A percentile compares a stretch with the other conserved stretches of the same genome.
phyloP scores from a whole-genome alignment of 495 filamentous ascomycete genomes.

The Neurospora sp. region DNA sequence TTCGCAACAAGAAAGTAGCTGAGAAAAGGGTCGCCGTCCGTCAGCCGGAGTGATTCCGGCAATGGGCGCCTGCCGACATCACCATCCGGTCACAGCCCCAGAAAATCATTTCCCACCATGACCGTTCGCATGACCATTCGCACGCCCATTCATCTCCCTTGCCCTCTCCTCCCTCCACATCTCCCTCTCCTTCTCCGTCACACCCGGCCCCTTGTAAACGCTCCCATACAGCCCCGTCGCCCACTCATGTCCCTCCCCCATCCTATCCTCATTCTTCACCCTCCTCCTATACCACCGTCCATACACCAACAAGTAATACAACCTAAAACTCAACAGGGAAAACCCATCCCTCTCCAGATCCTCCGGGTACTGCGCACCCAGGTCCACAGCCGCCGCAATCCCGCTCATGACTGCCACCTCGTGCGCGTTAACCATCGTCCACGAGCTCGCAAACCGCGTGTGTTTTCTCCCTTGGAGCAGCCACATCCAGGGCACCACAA shows the following conservation, averaged over 20 bases:
- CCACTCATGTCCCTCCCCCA: constrained; percentile 28
- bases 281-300: constrained; percentile 31
- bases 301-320: constrained; percentile 33
- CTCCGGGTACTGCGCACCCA: constrained; percentile 67
- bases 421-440: constrained; percentile 83
- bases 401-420: constrained; percentile 71
- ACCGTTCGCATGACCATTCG: background rate
- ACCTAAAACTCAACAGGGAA: constrained; percentile 31
- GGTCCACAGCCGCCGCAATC: constrained; percentile 64
- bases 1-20: background rate
- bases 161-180: constrained; percentile 39
- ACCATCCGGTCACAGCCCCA: background rate
- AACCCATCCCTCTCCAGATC: constrained; percentile 28
- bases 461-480: constrained; percentile 61
- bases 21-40: background rate
- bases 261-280: constrained; percentile 6
- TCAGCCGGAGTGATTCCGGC: background rate
- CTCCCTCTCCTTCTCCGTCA: constrained; percentile 32
- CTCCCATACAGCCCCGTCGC: constrained; percentile 43
- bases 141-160: constrained; percentile 8
- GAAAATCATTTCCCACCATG: background rate
- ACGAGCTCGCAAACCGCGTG: constrained; percentile 61
- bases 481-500: constrained; percentile 73
- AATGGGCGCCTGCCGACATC: background rate
- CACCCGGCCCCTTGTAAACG: constrained; percentile 43